Evolutionary conservation across 2,329 filamentous ascomycete genomes (phyloP).

Genomic region (Microdochium nivale): DNA sequence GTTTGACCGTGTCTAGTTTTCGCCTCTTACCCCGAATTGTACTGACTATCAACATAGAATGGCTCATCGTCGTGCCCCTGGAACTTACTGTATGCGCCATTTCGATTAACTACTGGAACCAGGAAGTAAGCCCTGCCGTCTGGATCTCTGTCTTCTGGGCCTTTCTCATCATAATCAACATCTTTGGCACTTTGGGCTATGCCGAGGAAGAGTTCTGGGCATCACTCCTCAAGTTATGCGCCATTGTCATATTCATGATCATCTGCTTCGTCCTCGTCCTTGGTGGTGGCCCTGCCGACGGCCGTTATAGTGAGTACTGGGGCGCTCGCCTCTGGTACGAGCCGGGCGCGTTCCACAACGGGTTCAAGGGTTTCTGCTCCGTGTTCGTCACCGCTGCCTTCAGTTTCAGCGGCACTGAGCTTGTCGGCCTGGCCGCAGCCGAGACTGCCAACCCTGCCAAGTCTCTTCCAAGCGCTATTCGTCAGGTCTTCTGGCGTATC

Average conservation of each 20-base stretch:
- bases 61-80: slow-evolving; percentile 36
- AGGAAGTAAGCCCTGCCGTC: slow-evolving; percentile 32
- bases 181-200: slow-evolving; percentile 48
- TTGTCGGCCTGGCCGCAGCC: slow-evolving; percentile 66
- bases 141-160: slow-evolving; percentile 49
- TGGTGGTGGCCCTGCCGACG: slow-evolving; percentile 48
- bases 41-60: slow-evolving; percentile 26
- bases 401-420: slow-evolving; percentile 63
- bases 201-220: slow-evolving; percentile 51
- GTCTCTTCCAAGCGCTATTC: slow-evolving; percentile 71
- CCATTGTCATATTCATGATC: slow-evolving; percentile 56
- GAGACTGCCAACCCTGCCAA: slow-evolving; percentile 64
- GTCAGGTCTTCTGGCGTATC: slow-evolving; percentile 62
- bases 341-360: slow-evolving; percentile 55
- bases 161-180: slow-evolving; percentile 41
- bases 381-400: slow-evolving; percentile 69
- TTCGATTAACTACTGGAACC: slow-evolving; percentile 38
- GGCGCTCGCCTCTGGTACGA: slow-evolving; percentile 41
- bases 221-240: slow-evolving; percentile 45
- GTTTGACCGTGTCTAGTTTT: no score
- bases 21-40: no score
- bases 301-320: slow-evolving; percentile 35
- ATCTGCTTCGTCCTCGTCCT: slow-evolving; percentile 49
- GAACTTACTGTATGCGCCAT: slow-evolving; percentile 40
- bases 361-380: slow-evolving; percentile 65